Base-by-base conservation (phyloP, 2,329 filamentous ascomycete genomes). In the Westerdykella sp. region DNA sequence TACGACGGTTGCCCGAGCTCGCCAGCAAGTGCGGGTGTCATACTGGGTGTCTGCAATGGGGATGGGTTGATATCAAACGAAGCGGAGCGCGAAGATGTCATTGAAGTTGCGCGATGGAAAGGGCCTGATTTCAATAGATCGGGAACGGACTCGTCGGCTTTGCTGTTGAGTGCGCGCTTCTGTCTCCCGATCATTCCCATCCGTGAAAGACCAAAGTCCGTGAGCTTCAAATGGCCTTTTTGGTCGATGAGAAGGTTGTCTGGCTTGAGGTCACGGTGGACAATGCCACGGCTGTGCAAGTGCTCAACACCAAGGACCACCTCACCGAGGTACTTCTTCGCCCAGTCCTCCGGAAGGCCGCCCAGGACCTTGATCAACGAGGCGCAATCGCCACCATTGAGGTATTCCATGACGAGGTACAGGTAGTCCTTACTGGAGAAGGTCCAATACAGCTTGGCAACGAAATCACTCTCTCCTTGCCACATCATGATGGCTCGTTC, bases 401-500 rank as follows among this genome's bases (percentile, higher is more conserved):
- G 76, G 68, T 98, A 98, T 63, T 98, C 93, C 93, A 98, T 98
- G 18, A 98, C 93, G 46, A 98, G 76, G 63, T 97, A 98, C 18
- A 98, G 81, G 62, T 96, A 98, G 62, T 98, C 93, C 63, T 98
- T 98, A 75, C 91, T 98, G 4, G 93, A 95, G 62, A 98, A 98
- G 0, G 93, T 98, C 94, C 94, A 98, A 71, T 97, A 98, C 11
- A 98, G 77, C 71, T 98, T 98, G 21, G 93, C 93, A 45, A 98
- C 93, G 65, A 98, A 98, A 47, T 98, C 93, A 65, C 94, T 98
- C 67, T 97, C 89, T 16, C 93, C 93, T 70, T 98, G 93, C 87
- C 93, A 97, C 93, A 98, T 98, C 93, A 98, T 97, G 63, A 98
- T 98, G 16, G 94, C 94, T 53, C 93, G 81, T 69, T 98, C 93